These are phyloP conservation scores for Cenchrus americanus DNA, from an alignment of 176 grass and related monocot species.

Conservation along the genomic window DNA sequence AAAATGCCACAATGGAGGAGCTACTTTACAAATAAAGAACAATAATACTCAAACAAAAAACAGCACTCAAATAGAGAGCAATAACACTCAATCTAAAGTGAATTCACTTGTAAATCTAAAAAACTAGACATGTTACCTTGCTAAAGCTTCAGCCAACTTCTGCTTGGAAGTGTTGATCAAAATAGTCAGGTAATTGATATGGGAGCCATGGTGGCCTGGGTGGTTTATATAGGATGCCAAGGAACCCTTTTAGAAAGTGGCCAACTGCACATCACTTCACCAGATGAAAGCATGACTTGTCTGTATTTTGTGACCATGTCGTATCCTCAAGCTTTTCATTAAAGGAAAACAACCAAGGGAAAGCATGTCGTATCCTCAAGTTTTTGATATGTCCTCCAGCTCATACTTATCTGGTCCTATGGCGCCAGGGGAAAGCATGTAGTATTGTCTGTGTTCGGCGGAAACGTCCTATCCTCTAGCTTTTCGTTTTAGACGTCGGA, in stretches of 20 bases:
- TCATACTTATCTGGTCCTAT: neutral
- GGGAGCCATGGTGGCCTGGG: neutral
- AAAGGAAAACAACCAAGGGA: neutral
- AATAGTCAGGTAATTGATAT: neutral
- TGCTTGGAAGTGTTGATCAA: neutral
- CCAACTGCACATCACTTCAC: neutral
- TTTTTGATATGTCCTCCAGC: neutral
- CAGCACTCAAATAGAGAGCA: neutral
- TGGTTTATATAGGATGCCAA: conserved; percentile 18
- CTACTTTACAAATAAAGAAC: neutral
- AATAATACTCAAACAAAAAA: neutral
- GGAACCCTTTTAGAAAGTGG: neutral
- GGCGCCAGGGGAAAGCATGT: too few species aligned
- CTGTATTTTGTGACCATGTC: neutral
- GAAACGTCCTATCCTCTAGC: too few species aligned
- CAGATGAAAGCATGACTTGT: neutral
- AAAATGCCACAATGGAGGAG: neutral
- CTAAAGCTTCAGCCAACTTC: neutral
- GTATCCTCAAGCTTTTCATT: neutral
- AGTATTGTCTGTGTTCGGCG: too few species aligned
- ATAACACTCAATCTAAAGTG: neutral
- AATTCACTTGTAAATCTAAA: neutral
- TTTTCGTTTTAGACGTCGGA: too few species aligned
- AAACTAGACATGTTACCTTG: neutral
- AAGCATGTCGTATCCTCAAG: neutral